Base-by-base conservation (phyloP, 176 grass and related monocot genomes). In the Musa beccarii region DNA sequence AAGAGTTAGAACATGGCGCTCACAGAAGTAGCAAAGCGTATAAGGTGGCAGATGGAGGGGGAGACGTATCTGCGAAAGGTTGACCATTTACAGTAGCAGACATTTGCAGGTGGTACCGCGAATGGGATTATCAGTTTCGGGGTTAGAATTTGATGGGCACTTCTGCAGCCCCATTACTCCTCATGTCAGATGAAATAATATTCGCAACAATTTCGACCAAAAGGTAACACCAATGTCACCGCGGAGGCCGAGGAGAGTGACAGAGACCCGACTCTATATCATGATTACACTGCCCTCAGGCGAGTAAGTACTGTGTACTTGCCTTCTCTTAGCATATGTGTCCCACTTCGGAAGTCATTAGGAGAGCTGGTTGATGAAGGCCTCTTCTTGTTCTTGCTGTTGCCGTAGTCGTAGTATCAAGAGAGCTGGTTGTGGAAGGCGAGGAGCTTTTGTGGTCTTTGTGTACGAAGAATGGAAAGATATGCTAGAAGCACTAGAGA, bases 231-330 rank as follows among this genome's bases (percentile, higher is more conserved):
- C 23, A 75, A 54, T 59, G 25, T 59, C 54, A 61, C 23, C 61
- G 73, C 57, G 73, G 62, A 2, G 43, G 55, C 53, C 16, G 62
- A 28, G 61, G 73, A 75, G 73, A 62, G 55, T 25, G 55, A 76
- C 54, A 76, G 55, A 76, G 25, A 49, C 11, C n/a, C 2, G 53
- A 53, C 1, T 66, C 20, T n/a, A 29, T 53, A 16, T 78, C 23
- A 86, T 86, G 84, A 86, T 86, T 78, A 81, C 79, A 78, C 79
- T 86, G 79, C 66, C 22, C 63, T 72, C 84, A 85, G 84, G 84
- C 81, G 84, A 85, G 78, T 80, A 71, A 80, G 75, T 77, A 53
- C 68, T 49, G 50, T 78, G 84, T 85, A 85, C 84, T 81, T 73
- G 74, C 43, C 75, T 73, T 73, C 73, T 43, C 34, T 43, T 43